Base-by-base conservation (phyloP, 441 rosid species). In the Isatis lusitanica region DNA sequence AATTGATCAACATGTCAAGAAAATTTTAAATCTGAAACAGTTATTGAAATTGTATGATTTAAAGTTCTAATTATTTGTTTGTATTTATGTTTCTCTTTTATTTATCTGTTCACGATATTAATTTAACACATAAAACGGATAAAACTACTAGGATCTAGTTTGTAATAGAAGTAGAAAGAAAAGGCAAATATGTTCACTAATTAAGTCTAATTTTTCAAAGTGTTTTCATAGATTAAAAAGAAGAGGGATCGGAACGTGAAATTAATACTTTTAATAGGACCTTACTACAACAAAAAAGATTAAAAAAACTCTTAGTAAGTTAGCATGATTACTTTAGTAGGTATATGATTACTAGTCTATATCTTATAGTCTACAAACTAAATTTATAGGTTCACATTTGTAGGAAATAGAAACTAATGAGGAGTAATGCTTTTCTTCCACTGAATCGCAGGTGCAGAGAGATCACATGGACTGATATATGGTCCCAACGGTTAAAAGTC, bases 401-500 rank as follows among this genome's bases (percentile, higher is more conserved):
- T 44, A 47, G 50, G 40, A 43, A 46, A 53, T n/a, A 18, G 7
- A 44, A 21, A 70, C 46, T 18, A 56, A 56, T 16, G n/a, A 28
- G 13, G 39, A 64, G 30, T 44, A 38, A 36, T 73, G 64, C 10
- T 56, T 33, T 17, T 35, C 48, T 55, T 42, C 16, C 57, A 73
- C 42, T 56, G 59, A 56, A 56, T 73, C 65, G 11, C 5, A 35
- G 51, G 17, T 44, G 50, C 51, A 73, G 66, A 8, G 18, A 26
- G 1, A 33, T 44, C 64, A 73, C 58, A 65, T 65, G 65, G 58
- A 56, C 52, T 7, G 10, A 58, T 21, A 2, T 21, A 21, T 74
- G 60, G 66, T 65, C 71, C 71, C 50, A 47, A 28, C 15, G 2
- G 66, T 73, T 65, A 65, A 46, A 43, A 11, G 77, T 73, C 71